A percentile compares a stretch with the other conserved stretches of the same genome.
phyloP scores from a whole-genome alignment of 73 alveolate genomes.

The Uronychia setigera region DNA sequence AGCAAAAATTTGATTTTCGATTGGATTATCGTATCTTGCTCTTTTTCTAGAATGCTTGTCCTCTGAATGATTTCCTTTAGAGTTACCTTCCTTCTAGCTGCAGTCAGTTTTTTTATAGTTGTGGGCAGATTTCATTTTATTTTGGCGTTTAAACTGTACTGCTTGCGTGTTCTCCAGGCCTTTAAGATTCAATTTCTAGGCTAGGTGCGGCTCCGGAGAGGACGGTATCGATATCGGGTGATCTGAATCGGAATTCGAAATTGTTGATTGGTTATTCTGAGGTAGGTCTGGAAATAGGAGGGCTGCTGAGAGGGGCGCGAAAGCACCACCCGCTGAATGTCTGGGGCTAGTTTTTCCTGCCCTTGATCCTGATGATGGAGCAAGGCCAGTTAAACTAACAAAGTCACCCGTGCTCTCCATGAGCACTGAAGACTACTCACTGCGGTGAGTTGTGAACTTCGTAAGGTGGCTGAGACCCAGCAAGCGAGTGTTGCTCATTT shows the following conservation, averaged over 20 bases:
- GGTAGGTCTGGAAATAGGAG: neutral
- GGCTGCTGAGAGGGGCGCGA: constrained; percentile 4
- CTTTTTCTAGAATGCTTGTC: neutral
- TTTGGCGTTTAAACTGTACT: neutral
- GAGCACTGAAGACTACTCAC: neutral
- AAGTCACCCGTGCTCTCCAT: neutral
- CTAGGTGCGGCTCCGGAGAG: neutral
- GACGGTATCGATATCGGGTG: too few relatives aligned
- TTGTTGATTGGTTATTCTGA: neutral
- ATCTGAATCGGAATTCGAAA: too few relatives aligned
- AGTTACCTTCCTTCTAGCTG: neutral
- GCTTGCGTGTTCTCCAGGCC: neutral
- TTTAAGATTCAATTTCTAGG: neutral
- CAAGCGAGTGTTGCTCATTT: neutral
- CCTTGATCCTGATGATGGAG: neutral
- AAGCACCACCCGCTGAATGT: neutral
- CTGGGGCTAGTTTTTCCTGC: neutral
- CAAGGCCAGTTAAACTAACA: neutral
- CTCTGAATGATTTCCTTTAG: neutral
- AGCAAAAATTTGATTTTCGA: neutral
- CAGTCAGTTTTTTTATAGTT: too few relatives aligned
- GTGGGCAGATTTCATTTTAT: neutral
- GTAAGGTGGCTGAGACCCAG: neutral
- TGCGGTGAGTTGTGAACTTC: neutral
- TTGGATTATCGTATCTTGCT: neutral